phyloP scores from a whole-genome alignment of 345 rosid species.

The Populus pruinosa region DNA sequence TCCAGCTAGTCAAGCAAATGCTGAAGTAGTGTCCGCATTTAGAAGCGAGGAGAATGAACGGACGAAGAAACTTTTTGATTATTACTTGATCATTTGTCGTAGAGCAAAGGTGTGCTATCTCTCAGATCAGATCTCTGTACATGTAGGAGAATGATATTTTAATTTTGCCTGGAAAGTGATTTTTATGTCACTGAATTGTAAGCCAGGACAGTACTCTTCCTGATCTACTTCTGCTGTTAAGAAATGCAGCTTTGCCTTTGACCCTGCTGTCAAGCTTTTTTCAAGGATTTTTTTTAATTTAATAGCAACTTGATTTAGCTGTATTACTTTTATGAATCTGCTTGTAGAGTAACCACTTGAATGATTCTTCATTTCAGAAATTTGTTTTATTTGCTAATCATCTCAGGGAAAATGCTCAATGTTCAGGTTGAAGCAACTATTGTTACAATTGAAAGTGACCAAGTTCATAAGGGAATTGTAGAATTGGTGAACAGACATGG shows the following conservation, averaged over 20 bases:
- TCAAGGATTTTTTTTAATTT: not conserved
- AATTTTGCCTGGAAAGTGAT: not conserved
- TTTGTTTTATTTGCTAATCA: conserved; percentile 5
- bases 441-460: conserved; percentile 44
- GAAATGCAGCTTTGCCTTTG: not conserved
- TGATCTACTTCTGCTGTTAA: conserved; percentile 1
- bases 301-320: not conserved
- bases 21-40: conserved; percentile 38
- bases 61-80: conserved; percentile 39
- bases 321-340: not conserved
- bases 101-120: conserved; percentile 38
- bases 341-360: not conserved
- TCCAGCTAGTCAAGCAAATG: conserved; percentile 58
- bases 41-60: conserved; percentile 51
- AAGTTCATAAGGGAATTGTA: conserved; percentile 51
- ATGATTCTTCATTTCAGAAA: not conserved
- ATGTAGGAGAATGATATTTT: not conserved
- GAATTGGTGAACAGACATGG: conserved; percentile 42
- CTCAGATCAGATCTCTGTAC: not conserved
- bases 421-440: conserved; percentile 50
- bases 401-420: conserved; percentile 9
- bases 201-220: not conserved
- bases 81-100: conserved; percentile 37
- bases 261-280: not conserved
- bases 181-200: not conserved